Conservation (phyloP, 345 rosid species). For the Brassica juncea region DNA sequence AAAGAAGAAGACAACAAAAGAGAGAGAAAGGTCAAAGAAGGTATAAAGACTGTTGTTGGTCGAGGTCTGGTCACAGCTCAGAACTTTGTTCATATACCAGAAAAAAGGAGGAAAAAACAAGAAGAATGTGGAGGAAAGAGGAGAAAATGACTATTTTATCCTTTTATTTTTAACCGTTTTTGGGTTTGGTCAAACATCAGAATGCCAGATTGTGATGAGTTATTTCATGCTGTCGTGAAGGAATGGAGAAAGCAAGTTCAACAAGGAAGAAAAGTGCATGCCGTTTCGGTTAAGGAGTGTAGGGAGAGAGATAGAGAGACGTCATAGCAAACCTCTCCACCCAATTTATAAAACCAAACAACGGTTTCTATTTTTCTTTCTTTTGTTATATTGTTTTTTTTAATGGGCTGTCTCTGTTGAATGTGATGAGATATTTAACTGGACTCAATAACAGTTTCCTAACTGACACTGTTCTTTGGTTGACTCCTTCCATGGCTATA, state of each 20-base stretch:
- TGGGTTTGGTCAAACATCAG: slow-evolving; percentile 43
- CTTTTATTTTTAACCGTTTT: slow-evolving; percentile 36
- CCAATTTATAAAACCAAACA: slow-evolving; percentile 16
- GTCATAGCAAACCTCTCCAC: slow-evolving; percentile 38
- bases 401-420: slow-evolving; percentile 6
- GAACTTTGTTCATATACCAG: slow-evolving; percentile 39
- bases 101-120: slow-evolving; percentile 32
- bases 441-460: slow-evolving; percentile 22
- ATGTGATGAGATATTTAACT: slow-evolving; percentile 28
- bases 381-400: background rate
- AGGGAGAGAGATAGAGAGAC: slow-evolving; percentile 36
- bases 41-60: slow-evolving; percentile 36
- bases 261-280: slow-evolving; percentile 43
- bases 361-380: background rate
- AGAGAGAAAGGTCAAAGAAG: slow-evolving; percentile 29
- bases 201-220: slow-evolving; percentile 34
- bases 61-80: slow-evolving; percentile 39
- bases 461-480: slow-evolving; percentile 21
- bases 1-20: background rate
- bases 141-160: slow-evolving; percentile 24
- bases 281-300: slow-evolving; percentile 45
- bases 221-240: slow-evolving; percentile 43
- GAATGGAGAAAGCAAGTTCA: slow-evolving; percentile 40
- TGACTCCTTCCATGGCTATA: background rate
- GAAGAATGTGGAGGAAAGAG: slow-evolving; percentile 23